Evolutionary conservation across 495 filamentous ascomycete species (phyloP).

Genomic region (Umbilicaria muhlenbergii): DNA sequence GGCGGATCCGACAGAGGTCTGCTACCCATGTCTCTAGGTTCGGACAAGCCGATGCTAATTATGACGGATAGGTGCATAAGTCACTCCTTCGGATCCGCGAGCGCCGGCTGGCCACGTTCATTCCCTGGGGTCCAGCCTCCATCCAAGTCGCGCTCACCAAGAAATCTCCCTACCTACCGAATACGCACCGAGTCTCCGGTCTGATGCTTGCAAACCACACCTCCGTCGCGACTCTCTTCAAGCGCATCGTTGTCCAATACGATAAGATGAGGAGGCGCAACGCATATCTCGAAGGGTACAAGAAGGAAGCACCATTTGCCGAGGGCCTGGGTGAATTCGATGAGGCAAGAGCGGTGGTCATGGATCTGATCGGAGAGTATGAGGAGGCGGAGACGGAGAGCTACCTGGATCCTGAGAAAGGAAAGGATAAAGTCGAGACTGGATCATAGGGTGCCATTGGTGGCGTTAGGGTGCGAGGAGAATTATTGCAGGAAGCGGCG

Average conservation of each 20-base stretch:
- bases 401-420: slow-evolving; percentile 61
- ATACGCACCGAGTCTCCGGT: slow-evolving; percentile 81
- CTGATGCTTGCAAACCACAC: slow-evolving; percentile 98
- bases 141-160: slow-evolving; percentile 96
- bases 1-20: slow-evolving; percentile 85
- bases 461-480: neutral
- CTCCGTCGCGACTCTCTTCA: slow-evolving; percentile 92
- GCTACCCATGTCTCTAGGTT: slow-evolving; percentile 4
- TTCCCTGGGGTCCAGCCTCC: slow-evolving; percentile 96
- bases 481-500: too few species aligned
- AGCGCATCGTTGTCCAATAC: slow-evolving; percentile 79
- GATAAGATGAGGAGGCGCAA: slow-evolving; percentile 88
- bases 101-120: slow-evolving; percentile 85
- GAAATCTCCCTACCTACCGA: slow-evolving; percentile 81
- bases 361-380: slow-evolving; percentile 81
- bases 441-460: neutral
- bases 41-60: neutral
- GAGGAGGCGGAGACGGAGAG: slow-evolving; percentile 83
- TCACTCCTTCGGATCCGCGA: slow-evolving; percentile 91
- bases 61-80: slow-evolving; percentile 55
- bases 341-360: slow-evolving; percentile 76
- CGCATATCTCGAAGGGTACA: slow-evolving; percentile 90
- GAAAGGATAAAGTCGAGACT: slow-evolving; percentile 28
- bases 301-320: slow-evolving; percentile 79
- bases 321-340: slow-evolving; percentile 92